Percentiles rank a stretch among this genome's conserved stretches.
Evolutionary conservation across 805 yeast genomes (phyloP).

Genomic region (Candida suzukii): DNA sequence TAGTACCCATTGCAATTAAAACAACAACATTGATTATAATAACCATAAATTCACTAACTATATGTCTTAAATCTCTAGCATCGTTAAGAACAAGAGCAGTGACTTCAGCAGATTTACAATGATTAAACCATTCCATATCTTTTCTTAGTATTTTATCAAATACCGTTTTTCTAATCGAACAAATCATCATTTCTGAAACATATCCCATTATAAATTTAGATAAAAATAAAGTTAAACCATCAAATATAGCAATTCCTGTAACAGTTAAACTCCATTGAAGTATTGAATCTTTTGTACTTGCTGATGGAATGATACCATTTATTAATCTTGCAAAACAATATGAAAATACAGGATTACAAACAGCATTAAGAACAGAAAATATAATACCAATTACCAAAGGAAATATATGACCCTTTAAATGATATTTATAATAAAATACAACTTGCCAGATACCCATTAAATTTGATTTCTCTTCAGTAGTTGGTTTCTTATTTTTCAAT

Average conservation of each 20-base stretch:
- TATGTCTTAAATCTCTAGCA: slow-evolving; percentile 62
- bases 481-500: not conserved
- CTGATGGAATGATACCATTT: slow-evolving; percentile 48
- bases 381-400: slow-evolving; percentile 39
- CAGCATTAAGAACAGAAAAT: slow-evolving; percentile 50
- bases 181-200: slow-evolving; percentile 65
- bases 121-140: slow-evolving; percentile 45
- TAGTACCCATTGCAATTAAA: slow-evolving; percentile 51
- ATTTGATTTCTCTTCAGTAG: slow-evolving; percentile 10
- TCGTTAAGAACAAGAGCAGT: slow-evolving; percentile 74
- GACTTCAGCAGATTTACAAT: slow-evolving; percentile 41
- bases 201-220: slow-evolving; percentile 44
- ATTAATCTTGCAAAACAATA: slow-evolving; percentile 67
- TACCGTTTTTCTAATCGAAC: slow-evolving; percentile 39
- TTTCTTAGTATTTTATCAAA: slow-evolving; percentile 46
- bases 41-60: slow-evolving; percentile 58
- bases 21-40: slow-evolving; percentile 45
- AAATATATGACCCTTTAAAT: slow-evolving; percentile 6
- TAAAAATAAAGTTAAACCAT: slow-evolving; percentile 50
- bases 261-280: slow-evolving; percentile 65
- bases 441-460: slow-evolving; percentile 19
- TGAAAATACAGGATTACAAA: slow-evolving; percentile 70
- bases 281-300: slow-evolving; percentile 22
- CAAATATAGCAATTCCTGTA: slow-evolving; percentile 52
- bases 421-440: slow-evolving; percentile 21